Percentiles rank a stretch among this genome's conserved stretches.
phyloP scores from a whole-genome alignment of 495 filamentous ascomycete genomes.

The Annulohypoxylon moriforme region DNA sequence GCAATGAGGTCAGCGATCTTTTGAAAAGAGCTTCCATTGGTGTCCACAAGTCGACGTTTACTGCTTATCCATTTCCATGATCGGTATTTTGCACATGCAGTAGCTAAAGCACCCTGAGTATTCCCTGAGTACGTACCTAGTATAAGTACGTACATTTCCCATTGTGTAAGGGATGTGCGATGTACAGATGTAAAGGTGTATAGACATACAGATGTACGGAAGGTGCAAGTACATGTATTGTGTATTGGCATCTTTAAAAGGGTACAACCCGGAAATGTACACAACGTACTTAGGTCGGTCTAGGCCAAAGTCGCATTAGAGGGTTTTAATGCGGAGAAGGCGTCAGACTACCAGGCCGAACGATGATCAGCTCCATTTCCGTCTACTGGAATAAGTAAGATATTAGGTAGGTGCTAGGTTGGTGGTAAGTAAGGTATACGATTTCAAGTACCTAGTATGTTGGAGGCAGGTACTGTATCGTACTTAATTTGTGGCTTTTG shows the following conservation, averaged over 20 bases:
- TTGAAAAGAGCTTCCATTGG: conserved; percentile 18
- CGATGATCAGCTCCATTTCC: conserved; percentile 29
- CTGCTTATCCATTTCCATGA: conserved; percentile 5
- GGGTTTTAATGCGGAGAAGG: conserved; percentile 37
- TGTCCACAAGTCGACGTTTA: conserved; percentile 10
- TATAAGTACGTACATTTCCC: not conserved
- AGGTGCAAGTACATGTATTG: not conserved
- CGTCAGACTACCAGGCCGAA: conserved; percentile 41
- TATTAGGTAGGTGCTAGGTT: too few relatives aligned
- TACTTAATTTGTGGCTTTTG: conserved; percentile 17
- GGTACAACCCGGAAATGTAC: conserved; percentile 1
- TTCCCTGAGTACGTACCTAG: not conserved
- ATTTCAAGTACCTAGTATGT: too few relatives aligned
- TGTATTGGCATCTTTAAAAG: not conserved
- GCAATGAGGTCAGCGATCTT: conserved; percentile 32
- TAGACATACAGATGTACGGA: not conserved
- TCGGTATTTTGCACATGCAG: conserved; percentile 10
- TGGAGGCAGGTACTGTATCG: not conserved
- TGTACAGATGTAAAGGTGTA: not conserved
- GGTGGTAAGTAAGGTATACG: not conserved
- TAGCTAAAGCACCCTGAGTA: not conserved
- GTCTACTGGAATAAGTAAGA: conserved; percentile 15
- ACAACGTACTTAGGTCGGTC: not conserved
- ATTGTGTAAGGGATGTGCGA: conserved; percentile 12
- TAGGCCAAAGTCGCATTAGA: conserved; percentile 24